phyloP scores from a whole-genome alignment of 805 yeast genomes.

The Yarrowia alimentaria region DNA sequence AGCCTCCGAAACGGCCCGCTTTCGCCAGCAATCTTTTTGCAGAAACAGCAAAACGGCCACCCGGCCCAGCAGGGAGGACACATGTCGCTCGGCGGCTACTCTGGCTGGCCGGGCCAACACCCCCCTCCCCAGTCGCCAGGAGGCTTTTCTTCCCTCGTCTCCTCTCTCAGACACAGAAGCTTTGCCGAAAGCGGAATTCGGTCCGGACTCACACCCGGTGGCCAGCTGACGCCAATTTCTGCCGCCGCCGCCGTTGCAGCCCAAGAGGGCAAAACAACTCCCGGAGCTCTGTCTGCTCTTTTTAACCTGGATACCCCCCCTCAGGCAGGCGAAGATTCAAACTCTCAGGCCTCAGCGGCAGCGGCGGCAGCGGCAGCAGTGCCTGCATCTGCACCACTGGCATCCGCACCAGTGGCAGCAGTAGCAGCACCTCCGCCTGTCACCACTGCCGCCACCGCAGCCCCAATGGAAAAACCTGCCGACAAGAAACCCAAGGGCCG shows the following conservation, averaged over 20 bases:
- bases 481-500: too few relatives aligned
- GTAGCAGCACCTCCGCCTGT: background rate
- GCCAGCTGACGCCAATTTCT: slow-evolving; percentile 18
- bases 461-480: background rate
- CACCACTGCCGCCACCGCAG: background rate
- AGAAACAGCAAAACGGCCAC: slow-evolving; percentile 36
- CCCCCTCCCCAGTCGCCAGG: slow-evolving; percentile 10
- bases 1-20: slow-evolving; percentile 40
- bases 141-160: slow-evolving; percentile 14
- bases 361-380: background rate
- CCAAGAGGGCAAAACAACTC: slow-evolving; percentile 13
- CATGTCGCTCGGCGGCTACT: too few relatives aligned
- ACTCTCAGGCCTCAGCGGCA: background rate
- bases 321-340: background rate
- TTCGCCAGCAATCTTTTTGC: slow-evolving; percentile 41
- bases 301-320: slow-evolving; percentile 16
- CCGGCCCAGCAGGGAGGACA: too few relatives aligned
- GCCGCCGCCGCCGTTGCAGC: slow-evolving; percentile 18
- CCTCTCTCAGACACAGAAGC: slow-evolving; percentile 45
- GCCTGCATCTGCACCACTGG: background rate
- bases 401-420: background rate
- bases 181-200: slow-evolving; percentile 70
- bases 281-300: slow-evolving; percentile 2
- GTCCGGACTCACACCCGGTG: slow-evolving; percentile 49
- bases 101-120: background rate